A percentile compares a stretch with the other conserved stretches of the same genome.
These are phyloP conservation scores for Metschnikowia arizonensis DNA, from an alignment of 805 yeast species.

Conservation along the genomic window DNA sequence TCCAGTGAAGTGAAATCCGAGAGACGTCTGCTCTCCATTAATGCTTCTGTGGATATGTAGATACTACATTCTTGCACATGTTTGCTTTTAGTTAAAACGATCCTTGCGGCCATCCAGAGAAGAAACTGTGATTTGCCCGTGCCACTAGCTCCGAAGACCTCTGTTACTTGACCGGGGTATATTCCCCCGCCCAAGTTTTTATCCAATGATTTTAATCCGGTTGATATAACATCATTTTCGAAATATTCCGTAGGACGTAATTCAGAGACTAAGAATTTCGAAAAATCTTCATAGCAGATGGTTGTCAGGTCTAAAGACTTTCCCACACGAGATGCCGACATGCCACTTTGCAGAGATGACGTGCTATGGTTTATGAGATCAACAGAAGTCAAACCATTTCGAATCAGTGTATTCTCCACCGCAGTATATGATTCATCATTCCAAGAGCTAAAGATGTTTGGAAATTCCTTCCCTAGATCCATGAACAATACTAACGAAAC, in stretches of 20 bases:
- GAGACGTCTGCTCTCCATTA: conserved; percentile 62
- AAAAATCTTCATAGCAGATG: not conserved
- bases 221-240: conserved; percentile 5
- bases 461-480: conserved; percentile 5
- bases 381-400: not conserved
- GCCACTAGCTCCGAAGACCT: conserved; percentile 79
- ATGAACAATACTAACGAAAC: not conserved
- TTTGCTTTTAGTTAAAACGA: not conserved
- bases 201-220: conserved; percentile 11
- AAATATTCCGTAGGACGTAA: not conserved
- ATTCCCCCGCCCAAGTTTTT: conserved; percentile 13
- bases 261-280: not conserved
- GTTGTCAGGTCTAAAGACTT: not conserved
- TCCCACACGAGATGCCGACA: not conserved
- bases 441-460: not conserved
- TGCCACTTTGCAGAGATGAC: not conserved
- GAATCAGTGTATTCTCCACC: not conserved
- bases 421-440: not conserved
- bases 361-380: conserved; percentile 2
- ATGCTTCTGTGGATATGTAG: conserved; percentile 76
- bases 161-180: conserved; percentile 40
- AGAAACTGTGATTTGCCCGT: conserved; percentile 83
- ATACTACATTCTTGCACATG: conserved; percentile 29
- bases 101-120: conserved; percentile 50
- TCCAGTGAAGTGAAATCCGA: conserved; percentile 8